Base-by-base conservation (phyloP, 768 basidiomycete species). In the Suillus paluster region DNA sequence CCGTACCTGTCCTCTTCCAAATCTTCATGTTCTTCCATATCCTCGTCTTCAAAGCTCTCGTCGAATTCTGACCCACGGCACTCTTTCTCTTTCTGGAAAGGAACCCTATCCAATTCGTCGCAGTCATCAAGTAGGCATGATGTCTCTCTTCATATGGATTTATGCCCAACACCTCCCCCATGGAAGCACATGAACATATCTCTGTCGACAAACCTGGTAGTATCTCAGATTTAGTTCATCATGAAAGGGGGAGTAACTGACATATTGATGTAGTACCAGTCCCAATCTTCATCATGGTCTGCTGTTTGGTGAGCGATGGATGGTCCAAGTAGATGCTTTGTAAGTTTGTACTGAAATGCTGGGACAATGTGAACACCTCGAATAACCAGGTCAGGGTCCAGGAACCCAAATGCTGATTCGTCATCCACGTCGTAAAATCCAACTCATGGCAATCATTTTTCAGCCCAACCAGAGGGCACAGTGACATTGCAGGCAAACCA, bases 321-420 rank as follows among this genome's bases (percentile, higher is more conserved):
- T 15, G 64, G 65, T 7, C 33, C 1, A 83, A 68, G 0, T 70
- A 67, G 17, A 68, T 64, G 0, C 58, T 30, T 7, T 67, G 12
- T 42, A 42, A 36, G 46, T 4, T 71, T 73, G n/a, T 61, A 39
- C 2, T 50, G 41, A 56, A 80, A 82, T 0, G 70, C 77, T 3
- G 82, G 83, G 15, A 83, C 71, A 10, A 84, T 59, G 62, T 84
- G 81, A 14, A 62, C 68, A 5, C 66, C 77, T 1, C 77, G 75
- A 57, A 83, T 64, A 10, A 83, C 73, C 2, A 70, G 63, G 2
- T 54, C 52, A 0, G 82, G 83, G 64, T 83, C 75, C 3, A 83
- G 36, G 62, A 84, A 83, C 0, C 81, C 79, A 64, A 82, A 83
- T 9, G 77, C 71, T 17, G 60, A 65, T 1, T 56, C 57, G 0